Evolutionary conservation across 768 basidiomycete species (phyloP), one percentile per base, ranked within the genome.

Genomic region (Panaeolus papilionaceus): DNA sequence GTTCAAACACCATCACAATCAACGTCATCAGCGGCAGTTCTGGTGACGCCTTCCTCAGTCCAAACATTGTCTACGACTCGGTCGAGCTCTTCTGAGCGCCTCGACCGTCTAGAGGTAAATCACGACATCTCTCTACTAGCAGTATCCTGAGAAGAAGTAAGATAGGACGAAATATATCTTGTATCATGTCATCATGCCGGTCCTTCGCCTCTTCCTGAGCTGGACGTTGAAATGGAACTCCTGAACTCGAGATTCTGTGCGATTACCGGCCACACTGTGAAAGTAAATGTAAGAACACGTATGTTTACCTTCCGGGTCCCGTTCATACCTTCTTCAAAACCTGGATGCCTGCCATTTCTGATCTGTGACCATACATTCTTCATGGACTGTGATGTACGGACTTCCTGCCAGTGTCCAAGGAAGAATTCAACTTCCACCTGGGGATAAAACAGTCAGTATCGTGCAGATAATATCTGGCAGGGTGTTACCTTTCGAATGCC

Each of bases 321-420:
- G 14, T 20, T n/a, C 47, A 20, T 54, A 91, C 91, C 91, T 84
- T 94, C 92, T 79, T 95, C 94, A 73, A 95, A 95, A 0, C 94
- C 94, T 18, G 93, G 91, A 75, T 95, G 92, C 39, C 92, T 84
- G 51, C 94, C 94, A 61, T 87, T 83, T 65, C 95, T 83, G 47
- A 96, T 94, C 77, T 95, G 92, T 66, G 89, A 86, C 92, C 93
- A 95, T 4, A 96, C 91, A 69, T 84, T 86, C 65, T 85, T 86
- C 93, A 96, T 94, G 12, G 91, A 86, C 18, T 90, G 88, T n/a
- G 92, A 93, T n/a, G 85, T 79, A 47, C 93, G 90, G 65, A 96
- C 93, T 38, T 93, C 90, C 44, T 84, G 79, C 94, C 94, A 96
- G 73, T 95, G 89, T 47, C 87, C 83, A 58, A 95, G 79, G 82